Percentiles rank a stretch among this genome's conserved stretches.
These are phyloP conservation scores for Stagonosporopsis chrysanthemi DNA, from an alignment of 2,329 filamentous ascomycete genomes.

Conservation along the genomic window DNA sequence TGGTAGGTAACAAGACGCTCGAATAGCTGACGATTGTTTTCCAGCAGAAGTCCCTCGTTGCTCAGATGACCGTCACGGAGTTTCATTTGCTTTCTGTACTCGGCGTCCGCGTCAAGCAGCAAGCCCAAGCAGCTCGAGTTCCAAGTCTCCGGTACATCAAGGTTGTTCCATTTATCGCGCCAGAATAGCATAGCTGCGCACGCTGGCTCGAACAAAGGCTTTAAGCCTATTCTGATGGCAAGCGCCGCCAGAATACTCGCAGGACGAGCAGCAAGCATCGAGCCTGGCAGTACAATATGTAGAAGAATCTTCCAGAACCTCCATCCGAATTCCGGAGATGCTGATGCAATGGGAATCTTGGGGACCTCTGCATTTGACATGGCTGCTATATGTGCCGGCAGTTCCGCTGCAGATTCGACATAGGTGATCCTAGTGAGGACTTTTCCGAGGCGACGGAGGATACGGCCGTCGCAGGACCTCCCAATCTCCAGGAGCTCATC, in stretches of 20 bases:
- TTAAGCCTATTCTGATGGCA: conserved; percentile 58
- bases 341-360: conserved; percentile 56
- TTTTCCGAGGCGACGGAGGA: conserved; percentile 58
- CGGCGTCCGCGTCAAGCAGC: conserved; percentile 57
- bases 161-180: conserved; percentile 56
- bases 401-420: conserved; percentile 49
- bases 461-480: conserved; percentile 58
- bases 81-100: conserved; percentile 22
- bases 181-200: conserved; percentile 54
- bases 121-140: conserved; percentile 56
- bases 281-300: conserved; percentile 59
- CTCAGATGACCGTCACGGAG: conserved; percentile 27
- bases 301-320: conserved; percentile 60
- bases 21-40: conserved; percentile 54
- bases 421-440: conserved; percentile 59
- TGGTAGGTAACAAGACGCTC: conserved; percentile 57
- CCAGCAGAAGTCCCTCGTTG: conserved; percentile 45
- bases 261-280: conserved; percentile 55
- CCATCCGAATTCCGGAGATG: conserved; percentile 43
- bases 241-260: conserved; percentile 59
- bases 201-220: conserved; percentile 52
- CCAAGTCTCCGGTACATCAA: conserved; percentile 61
- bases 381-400: conserved; percentile 55
- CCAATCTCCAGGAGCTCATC: conserved; percentile 61
- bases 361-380: conserved; percentile 46